These are phyloP conservation scores for Blastobotrys illinoisensis DNA, from an alignment of 1,139 yeast genomes.

Conservation along the genomic window DNA sequence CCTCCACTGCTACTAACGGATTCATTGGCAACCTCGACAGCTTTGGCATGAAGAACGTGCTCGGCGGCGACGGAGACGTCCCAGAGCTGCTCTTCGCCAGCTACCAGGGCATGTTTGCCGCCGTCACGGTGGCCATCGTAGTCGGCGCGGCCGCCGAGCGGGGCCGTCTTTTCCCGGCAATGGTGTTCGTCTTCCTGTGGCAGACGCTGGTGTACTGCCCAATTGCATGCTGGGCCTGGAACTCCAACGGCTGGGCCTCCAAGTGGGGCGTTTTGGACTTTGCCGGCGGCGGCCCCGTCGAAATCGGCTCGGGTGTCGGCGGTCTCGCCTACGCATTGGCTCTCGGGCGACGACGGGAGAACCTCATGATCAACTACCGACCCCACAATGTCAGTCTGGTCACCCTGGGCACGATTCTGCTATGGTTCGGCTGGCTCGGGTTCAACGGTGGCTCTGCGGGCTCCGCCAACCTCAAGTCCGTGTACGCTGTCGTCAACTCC, in stretches of 20 bases:
- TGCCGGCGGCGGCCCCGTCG: slow-evolving; percentile 98
- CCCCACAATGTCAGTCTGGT: slow-evolving; percentile 92
- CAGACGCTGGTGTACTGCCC: slow-evolving; percentile 91
- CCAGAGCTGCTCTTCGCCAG: slow-evolving; percentile 83
- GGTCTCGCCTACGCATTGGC: slow-evolving; percentile 83
- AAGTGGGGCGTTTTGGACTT: slow-evolving; percentile 90
- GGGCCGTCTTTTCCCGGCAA: slow-evolving; percentile 80
- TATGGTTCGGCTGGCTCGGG: slow-evolving; percentile 73
- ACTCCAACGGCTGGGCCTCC: slow-evolving; percentile 75
- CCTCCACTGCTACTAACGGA: slow-evolving; percentile 65
- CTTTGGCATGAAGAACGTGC: slow-evolving; percentile 72
- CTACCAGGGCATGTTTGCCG: slow-evolving; percentile 86
- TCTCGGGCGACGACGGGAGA: slow-evolving; percentile 78
- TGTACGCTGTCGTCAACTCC: slow-evolving; percentile 86
- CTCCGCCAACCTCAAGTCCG: slow-evolving; percentile 61
- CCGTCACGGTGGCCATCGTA: slow-evolving; percentile 84
- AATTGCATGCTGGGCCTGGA: slow-evolving; percentile 93
- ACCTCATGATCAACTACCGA: slow-evolving; percentile 78
- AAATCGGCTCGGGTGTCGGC: slow-evolving; percentile 83
- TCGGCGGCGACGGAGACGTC: slow-evolving; percentile 49
- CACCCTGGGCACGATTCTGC: slow-evolving; percentile 65
- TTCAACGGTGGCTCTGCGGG: slow-evolving; percentile 69
- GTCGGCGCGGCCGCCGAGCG: slow-evolving; percentile 96
- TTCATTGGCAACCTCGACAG: slow-evolving; percentile 81
- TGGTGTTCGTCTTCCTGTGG: slow-evolving; percentile 81